Percentiles rank a stretch among this genome's conserved stretches.
Evolutionary conservation across 495 filamentous ascomycete genomes (phyloP).

Genomic region (Parathielavia appendiculata): DNA sequence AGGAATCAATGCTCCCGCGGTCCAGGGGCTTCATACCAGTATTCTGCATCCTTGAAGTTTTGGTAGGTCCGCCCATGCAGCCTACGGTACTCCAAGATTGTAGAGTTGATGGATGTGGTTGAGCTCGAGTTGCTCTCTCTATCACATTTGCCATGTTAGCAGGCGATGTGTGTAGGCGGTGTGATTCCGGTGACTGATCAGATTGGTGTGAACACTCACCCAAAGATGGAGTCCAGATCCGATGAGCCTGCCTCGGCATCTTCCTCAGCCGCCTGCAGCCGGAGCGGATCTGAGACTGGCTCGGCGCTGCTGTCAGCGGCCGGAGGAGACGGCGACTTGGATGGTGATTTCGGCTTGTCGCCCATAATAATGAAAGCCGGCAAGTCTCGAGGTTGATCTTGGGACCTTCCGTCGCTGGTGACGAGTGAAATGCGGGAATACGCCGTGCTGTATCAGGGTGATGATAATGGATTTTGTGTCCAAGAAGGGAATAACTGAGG

Average conservation of each 20-base stretch:
- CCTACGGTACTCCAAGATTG: not conserved
- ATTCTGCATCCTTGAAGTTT: not conserved
- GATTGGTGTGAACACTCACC: not conserved
- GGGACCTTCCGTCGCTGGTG: too few relatives aligned
- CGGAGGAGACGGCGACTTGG: not conserved
- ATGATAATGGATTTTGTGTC: too few relatives aligned
- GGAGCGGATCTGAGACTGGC: not conserved
- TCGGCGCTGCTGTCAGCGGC: not conserved
- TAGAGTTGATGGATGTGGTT: not conserved
- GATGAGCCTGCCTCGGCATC: not conserved
- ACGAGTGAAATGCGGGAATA: too few relatives aligned
- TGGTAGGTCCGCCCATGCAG: not conserved
- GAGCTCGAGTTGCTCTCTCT: not conserved
- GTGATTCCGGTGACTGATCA: not conserved
- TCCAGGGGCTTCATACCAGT: not conserved
- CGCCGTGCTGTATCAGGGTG: too few relatives aligned
- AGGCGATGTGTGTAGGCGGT: not conserved
- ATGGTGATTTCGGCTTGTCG: not conserved
- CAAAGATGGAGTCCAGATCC: not conserved
- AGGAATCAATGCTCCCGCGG: too few relatives aligned
- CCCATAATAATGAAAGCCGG: not conserved
- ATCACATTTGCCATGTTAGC: not conserved
- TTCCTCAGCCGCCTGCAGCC: not conserved
- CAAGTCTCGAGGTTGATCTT: too few relatives aligned
- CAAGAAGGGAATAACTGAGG: too few relatives aligned